Evolutionary conservation across 345 rosid species (phyloP).

Genomic region (Erodium maritimum): DNA sequence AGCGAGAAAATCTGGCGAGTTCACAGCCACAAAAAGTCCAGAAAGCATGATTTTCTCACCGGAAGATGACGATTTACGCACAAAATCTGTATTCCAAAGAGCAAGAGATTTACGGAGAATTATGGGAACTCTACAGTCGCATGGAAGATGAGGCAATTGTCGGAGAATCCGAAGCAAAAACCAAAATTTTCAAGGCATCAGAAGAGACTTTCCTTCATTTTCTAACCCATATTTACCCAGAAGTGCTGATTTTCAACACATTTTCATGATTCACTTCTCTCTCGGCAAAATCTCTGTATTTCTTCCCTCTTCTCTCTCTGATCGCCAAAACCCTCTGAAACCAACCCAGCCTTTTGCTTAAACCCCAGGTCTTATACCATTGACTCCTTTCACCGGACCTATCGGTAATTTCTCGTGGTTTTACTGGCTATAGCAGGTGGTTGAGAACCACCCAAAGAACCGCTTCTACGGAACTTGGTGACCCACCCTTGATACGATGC

Average conservation of each 20-base stretch:
- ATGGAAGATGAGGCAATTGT: conserved; percentile 21
- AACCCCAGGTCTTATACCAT: conserved; percentile 45
- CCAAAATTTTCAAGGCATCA: conserved; percentile 6
- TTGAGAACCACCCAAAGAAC: conserved; percentile 20
- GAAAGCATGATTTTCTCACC: conserved; percentile 18
- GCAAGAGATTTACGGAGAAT: neutral
- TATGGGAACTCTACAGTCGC: conserved; percentile 12
- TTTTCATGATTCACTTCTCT: conserved; percentile 13
- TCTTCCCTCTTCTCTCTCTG: conserved; percentile 13
- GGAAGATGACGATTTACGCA: conserved; percentile 11
- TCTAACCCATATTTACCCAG: conserved; percentile 35
- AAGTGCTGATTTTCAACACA: conserved; percentile 20
- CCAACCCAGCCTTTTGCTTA: conserved; percentile 37
- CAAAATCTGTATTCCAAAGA: conserved; percentile 3
- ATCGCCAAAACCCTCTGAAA: conserved; percentile 38
- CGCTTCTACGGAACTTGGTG: conserved; percentile 26
- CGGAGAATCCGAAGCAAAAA: conserved; percentile 11
- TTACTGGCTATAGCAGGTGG: conserved; percentile 31
- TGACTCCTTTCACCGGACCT: conserved; percentile 32
- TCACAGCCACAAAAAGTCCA: conserved; percentile 6
- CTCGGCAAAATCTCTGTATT: neutral
- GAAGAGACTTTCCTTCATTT: conserved; percentile 12
- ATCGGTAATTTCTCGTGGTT: conserved; percentile 18
- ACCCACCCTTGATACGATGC: conserved; percentile 18
- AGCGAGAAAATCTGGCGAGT: conserved; percentile 6